Conservation (phyloP, 169 alveolate genomes). For the Theileria luwenshuni region DNA sequence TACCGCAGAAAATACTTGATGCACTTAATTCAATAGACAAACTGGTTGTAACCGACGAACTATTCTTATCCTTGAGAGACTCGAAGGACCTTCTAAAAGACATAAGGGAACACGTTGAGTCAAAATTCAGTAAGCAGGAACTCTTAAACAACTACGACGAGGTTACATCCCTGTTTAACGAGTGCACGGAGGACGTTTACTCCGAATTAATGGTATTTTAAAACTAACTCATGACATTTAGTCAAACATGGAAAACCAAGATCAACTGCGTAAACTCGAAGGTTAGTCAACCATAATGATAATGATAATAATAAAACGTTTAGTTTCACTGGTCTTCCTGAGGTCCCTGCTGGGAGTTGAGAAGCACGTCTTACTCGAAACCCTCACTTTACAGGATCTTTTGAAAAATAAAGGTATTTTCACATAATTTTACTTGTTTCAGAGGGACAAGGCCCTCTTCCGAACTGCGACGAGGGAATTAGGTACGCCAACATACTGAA, state of each 20-base stretch:
- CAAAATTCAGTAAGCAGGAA: constrained; percentile 6
- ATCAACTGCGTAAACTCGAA: constrained; percentile 46
- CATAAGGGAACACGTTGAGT: constrained; percentile 16
- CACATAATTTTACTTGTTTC: not conserved
- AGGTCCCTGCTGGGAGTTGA: constrained; percentile 59
- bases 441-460: constrained; percentile 16
- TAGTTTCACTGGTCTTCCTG: constrained; percentile 23
- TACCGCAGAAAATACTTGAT: constrained; percentile 48
- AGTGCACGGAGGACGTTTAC: constrained; percentile 43
- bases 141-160: constrained; percentile 57
- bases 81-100: constrained; percentile 11
- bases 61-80: constrained; percentile 6
- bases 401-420: not conserved
- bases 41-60: constrained; percentile 38
- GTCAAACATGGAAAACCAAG: constrained; percentile 38
- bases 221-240: not conserved
- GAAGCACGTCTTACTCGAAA: constrained; percentile 44
- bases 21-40: constrained; percentile 43
- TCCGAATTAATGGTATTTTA: constrained; percentile 54
- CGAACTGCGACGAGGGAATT: constrained; percentile 66
- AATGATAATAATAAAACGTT: no score
- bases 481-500: constrained; percentile 73
- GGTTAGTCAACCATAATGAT: constrained; percentile 12
- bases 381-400: constrained; percentile 26
- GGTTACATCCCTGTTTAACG: constrained; percentile 35